Evolutionary conservation across 495 filamentous ascomycete species (phyloP), one percentile per base, ranked within the genome.

Genomic region (Penicillium paxilli): DNA sequence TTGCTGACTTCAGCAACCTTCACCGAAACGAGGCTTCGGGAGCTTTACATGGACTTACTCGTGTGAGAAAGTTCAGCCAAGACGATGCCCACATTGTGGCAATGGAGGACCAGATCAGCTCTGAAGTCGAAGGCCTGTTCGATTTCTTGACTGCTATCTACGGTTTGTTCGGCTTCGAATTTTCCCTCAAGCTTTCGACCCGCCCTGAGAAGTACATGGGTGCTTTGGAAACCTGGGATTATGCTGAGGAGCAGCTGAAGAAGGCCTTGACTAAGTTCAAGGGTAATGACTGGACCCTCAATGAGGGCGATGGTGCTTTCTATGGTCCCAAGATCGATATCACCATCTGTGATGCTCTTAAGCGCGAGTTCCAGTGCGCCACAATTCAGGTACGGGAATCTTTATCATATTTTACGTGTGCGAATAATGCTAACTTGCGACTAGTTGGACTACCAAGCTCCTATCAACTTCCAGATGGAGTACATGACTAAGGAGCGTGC

Each of bases 281-380:
- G 35, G 87, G 88, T 42, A 76, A 86, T 14, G 74, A 87, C 50
- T 98, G 94, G 94, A 85, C 86, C 63, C 79, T 96, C 20, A 94
- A 98, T 62, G 84, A 89, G 46, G 93, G 93, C 44, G 94, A 98
- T 60, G 94, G 94, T 63, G 95, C 94, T 26, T 98, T 98, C 75
- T 98, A 98, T 63, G 95, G 94, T 1, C 94, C 94, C 2, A 90
- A 91, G 80, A 96, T 98, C 52, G 95, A 98, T 52, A 91, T 98
- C 60, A 92, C 84, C 33, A 92, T 96, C 60, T 82, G 81, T 3
- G 92, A 96, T 67, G 85, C 87, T 22, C 78, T 96, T 60, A 78
- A 80, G 72, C 80, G 88, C 60, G 88, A 90, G 26, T 87, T 84
- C 73, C 89, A 97, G 72, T 98, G 94, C 63, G 94, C 94, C 48